Evolutionary conservation across 2,329 filamentous ascomycete genomes (phyloP), one percentile per base, ranked within the genome.

Genomic region (Neopestalotiopsis sp.): DNA sequence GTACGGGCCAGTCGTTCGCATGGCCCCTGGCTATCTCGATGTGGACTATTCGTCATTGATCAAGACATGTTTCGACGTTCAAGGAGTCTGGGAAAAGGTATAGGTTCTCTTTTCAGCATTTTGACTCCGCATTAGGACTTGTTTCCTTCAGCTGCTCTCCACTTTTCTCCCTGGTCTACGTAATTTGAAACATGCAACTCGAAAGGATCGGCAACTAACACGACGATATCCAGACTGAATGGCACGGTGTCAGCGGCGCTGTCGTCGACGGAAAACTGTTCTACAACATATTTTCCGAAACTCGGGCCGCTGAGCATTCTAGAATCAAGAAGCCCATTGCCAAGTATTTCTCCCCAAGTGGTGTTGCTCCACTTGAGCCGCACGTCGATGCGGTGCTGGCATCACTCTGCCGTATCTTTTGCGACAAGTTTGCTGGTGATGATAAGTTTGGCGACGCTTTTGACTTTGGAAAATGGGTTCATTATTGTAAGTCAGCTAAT

Each of bases 391-490:
- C 45, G 1, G 62, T 65, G 13, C 30, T 42, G 32, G 30, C 14
- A 17, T 24, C 28, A 14, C n/a, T 63, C 9, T 34, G 28, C 12
- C 30, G 38, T 4, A 20, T 77, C 14, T 70, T 83, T 1, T 76
- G 80, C 14, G 73, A 73, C 2, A 67, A 74, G 4, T 83, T 80
- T 69, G 71, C 79, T 6, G 69, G 76, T 40, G 74, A 63, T 4
- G 72, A 70, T 2, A 75, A 77, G 67, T 30, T 59, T 28, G 57
- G 57, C 57, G 12, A 28, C 13, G 57, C 70, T 1, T 81, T 78
- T 66, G 74, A 82, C 20, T 73, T 85, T 10, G 81, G 79, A 4
- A 73, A 81, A 49, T 85, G 83, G 82, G 72, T 84, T 12, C 45
- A 74, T 10, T 84, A 76, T 71, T 82, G 81, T 82, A 71, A 73